phyloP scores from a whole-genome alignment of 495 filamentous ascomycete genomes.

The Cetradonia linearis region DNA sequence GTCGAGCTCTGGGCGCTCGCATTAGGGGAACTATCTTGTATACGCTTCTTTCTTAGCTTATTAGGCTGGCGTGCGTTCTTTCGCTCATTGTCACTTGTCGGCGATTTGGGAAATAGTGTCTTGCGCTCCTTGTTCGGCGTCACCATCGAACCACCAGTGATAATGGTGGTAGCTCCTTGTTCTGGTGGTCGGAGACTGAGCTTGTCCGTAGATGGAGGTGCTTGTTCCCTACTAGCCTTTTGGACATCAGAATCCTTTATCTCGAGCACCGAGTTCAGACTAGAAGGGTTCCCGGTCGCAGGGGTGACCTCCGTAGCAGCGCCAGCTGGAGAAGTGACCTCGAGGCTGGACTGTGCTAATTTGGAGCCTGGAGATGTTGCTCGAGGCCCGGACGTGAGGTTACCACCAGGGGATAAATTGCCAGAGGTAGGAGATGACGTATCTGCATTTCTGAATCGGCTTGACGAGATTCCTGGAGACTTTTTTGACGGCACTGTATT shows the following conservation, averaged over 20 bases:
- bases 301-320: background rate
- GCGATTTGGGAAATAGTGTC: conserved; percentile 59
- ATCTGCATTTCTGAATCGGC: conserved; percentile 33
- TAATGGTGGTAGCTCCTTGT: conserved; percentile 29
- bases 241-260: conserved; percentile 4
- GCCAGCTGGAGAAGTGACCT: conserved; percentile 12
- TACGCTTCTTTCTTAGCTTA: conserved; percentile 73
- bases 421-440: conserved; percentile 29
- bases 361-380: conserved; percentile 14
- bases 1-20: conserved; percentile 80
- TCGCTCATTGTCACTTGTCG: conserved; percentile 46
- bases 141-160: conserved; percentile 36
- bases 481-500: conserved; percentile 94
- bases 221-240: conserved; percentile 26
- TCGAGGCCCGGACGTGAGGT: conserved; percentile 22
- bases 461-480: conserved; percentile 57
- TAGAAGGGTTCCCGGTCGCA: conserved; percentile 14
- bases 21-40: conserved; percentile 55
- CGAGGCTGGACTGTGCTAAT: conserved; percentile 1
- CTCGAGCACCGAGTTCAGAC: conserved; percentile 12
- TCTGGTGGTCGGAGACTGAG: conserved; percentile 36
- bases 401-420: conserved; percentile 28
- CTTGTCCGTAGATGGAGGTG: conserved; percentile 16
- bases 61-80: conserved; percentile 59
- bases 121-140: conserved; percentile 65